phyloP scores from a whole-genome alignment of 441 rosid species.

The Populus tomentosa region DNA sequence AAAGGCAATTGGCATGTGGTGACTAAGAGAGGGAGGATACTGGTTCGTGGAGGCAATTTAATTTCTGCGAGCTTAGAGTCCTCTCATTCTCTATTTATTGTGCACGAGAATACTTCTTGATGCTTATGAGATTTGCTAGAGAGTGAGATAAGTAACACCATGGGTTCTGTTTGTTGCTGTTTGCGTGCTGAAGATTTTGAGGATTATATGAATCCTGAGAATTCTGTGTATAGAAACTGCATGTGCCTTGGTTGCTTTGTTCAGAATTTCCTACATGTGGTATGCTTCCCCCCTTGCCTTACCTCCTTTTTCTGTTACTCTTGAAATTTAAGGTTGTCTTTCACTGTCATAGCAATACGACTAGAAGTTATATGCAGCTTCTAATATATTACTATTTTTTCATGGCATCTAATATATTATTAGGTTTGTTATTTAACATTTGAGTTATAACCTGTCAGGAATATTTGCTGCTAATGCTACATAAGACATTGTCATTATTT shows the following conservation, averaged over 20 bases:
- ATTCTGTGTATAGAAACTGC: slow-evolving; percentile 68
- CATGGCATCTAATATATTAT: not conserved
- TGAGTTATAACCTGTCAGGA: not conserved
- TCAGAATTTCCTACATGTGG: slow-evolving; percentile 61
- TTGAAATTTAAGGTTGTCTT: no score
- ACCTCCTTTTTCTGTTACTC: not conserved
- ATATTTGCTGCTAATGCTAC: not conserved
- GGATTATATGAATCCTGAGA: slow-evolving; percentile 66
- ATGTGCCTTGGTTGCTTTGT: slow-evolving; percentile 67
- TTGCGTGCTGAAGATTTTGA: slow-evolving; percentile 60
- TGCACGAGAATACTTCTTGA: slow-evolving; percentile 12
- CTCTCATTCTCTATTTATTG: slow-evolving; percentile 36
- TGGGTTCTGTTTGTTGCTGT: slow-evolving; percentile 95
- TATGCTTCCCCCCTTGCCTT: slow-evolving; percentile 30
- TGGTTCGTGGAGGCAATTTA: slow-evolving; percentile 40
- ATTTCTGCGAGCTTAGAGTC: slow-evolving; percentile 68
- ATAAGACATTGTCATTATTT: not conserved
- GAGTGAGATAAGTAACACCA: slow-evolving; percentile 31
- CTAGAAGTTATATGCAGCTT: not conserved
- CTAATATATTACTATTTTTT: not conserved
- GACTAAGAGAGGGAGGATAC: slow-evolving; percentile 47
- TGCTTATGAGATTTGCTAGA: slow-evolving; percentile 18
- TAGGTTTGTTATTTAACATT: not conserved
- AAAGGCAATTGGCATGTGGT: slow-evolving; percentile 14
- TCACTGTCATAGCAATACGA: not conserved